A percentile compares a stretch with the other conserved stretches of the same genome.
phyloP scores from a whole-genome alignment of 495 filamentous ascomycete genomes.

The Annulohypoxylon moriforme region DNA sequence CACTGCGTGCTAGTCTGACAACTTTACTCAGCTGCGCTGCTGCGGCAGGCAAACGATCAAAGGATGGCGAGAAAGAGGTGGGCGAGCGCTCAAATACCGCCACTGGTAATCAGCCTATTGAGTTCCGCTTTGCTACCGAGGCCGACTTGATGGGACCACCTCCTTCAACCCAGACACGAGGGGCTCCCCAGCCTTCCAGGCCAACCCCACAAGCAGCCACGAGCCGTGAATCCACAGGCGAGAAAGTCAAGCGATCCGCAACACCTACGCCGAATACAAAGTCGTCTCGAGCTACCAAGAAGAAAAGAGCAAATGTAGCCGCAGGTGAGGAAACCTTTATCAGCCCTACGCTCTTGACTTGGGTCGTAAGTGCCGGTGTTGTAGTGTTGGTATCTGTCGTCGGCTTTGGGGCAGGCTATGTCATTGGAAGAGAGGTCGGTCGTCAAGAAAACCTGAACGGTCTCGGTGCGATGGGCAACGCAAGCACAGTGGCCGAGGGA shows the following conservation, averaged over 20 bases:
- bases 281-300: slow-evolving; percentile 61
- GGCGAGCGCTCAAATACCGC: slow-evolving; percentile 41
- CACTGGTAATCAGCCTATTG: slow-evolving; percentile 62
- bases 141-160: slow-evolving; percentile 70
- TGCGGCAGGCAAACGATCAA: slow-evolving; percentile 83
- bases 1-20: slow-evolving; percentile 88
- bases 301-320: slow-evolving; percentile 58
- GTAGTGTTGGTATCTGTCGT: slow-evolving; percentile 91
- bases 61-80: slow-evolving; percentile 58
- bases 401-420: slow-evolving; percentile 93
- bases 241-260: slow-evolving; percentile 65
- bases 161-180: slow-evolving; percentile 36
- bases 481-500: slow-evolving; percentile 47
- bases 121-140: slow-evolving; percentile 77
- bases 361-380: slow-evolving; percentile 91
- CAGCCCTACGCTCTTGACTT: slow-evolving; percentile 84
- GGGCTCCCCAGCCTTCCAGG: slow-evolving; percentile 43
- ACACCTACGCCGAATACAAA: slow-evolving; percentile 50
- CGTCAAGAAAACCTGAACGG: slow-evolving; percentile 65
- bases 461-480: slow-evolving; percentile 54
- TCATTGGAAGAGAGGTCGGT: slow-evolving; percentile 84
- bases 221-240: slow-evolving; percentile 48
- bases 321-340: slow-evolving; percentile 55
- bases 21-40: slow-evolving; percentile 95
- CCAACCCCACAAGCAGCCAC: slow-evolving; percentile 12